phyloP scores from a whole-genome alignment of 306 rosid genomes.

The Malus sylvestris region DNA sequence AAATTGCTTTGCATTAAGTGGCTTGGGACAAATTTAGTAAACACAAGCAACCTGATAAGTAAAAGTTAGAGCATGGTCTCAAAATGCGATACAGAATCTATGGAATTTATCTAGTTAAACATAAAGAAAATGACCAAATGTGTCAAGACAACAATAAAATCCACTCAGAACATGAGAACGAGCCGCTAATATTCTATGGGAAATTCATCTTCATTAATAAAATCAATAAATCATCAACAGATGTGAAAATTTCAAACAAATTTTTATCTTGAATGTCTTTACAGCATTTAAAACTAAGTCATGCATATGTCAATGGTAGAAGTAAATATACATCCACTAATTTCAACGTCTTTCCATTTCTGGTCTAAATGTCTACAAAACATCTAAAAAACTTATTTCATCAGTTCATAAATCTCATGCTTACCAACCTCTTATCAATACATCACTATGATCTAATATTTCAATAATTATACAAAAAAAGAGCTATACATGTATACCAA shows the following conservation, averaged over 20 bases:
- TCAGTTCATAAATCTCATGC: not conserved
- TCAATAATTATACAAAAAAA: not conserved
- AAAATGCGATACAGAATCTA: not conserved
- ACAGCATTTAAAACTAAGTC: not conserved
- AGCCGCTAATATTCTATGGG: not conserved
- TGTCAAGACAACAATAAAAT: not conserved
- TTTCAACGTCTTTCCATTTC: no score
- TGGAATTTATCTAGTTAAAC: not conserved
- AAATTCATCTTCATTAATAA: not conserved
- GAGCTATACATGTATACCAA: not conserved
- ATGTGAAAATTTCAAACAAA: not conserved
- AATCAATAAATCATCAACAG: not conserved
- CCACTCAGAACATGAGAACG: not conserved
- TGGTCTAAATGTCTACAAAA: not conserved
- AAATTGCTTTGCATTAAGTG: not conserved
- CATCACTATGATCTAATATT: not conserved
- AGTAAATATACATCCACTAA: not conserved
- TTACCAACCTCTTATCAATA: not conserved
- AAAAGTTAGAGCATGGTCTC: not conserved
- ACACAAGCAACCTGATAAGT: not conserved
- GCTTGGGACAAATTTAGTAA: not conserved
- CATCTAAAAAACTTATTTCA: not conserved
- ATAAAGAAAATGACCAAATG: not conserved
- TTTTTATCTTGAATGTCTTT: not conserved
- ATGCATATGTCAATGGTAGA: not conserved